Base-by-base conservation (phyloP, 1,139 yeast genomes). In the Taphrina populina region DNA sequence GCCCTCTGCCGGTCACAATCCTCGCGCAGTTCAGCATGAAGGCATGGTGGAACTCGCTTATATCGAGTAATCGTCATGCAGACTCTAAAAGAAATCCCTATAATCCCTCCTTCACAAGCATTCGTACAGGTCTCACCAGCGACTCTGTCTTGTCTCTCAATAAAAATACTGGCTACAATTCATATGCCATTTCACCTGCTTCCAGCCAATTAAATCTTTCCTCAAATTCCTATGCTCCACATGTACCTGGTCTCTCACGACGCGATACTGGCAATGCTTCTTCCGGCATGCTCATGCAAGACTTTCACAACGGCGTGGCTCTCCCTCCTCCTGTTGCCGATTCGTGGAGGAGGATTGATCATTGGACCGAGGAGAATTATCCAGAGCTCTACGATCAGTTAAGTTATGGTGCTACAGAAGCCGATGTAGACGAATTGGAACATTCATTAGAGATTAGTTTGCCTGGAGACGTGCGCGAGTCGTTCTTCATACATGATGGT, bases 341-440 rank as follows among this genome's bases (percentile, higher is more conserved):
- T 13, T 76, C 88, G 58, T 85, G 94, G 95, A 79, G 77, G 60
- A 75, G 88, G 60, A 76, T 86, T 61, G 90, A 83, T 64, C 69
- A 73, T 37, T 84, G 90, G 86, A 72, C 84, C 59, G 94, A 84
- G 43, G 79, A 79, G 52, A 84, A 83, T 67, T 86, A 83, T 66
- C 92, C 95, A 1, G 95, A 86, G 68, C 76, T 86, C 57, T 83
- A 75, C 47, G 95, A 86, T 67, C 82, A 80, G 67, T 70, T 86
- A 65, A 78, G 81, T 62, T 78, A 77, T 59, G 86, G 87, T 3
- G 94, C 81, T 8, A 83, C 92, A 2, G 75, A 79, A 21, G 84
- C 85, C 29, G 95, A 86, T 67, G 75, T 86, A 66, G 82, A 83
- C 68, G 92, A 84, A 63, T 76, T 86, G 62, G 94, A 85, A 66